Percentiles rank a stretch among this genome's conserved stretches.
phyloP scores from a whole-genome alignment of 495 filamentous ascomycete species.

The Aspergillus kassunensis region DNA sequence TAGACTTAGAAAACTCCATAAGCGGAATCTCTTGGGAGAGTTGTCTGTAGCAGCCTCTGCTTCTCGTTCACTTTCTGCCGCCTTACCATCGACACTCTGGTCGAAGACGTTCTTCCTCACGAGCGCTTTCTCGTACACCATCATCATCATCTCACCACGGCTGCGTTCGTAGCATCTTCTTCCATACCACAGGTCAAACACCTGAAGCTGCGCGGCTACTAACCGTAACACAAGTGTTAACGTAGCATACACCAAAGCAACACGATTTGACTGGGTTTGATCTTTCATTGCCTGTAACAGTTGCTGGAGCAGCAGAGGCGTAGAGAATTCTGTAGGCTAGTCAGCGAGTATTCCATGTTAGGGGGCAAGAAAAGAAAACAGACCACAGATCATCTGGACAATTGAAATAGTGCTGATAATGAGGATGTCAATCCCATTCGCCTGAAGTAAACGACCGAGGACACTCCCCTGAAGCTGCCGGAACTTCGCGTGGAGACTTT shows the following conservation, averaged over 20 bases:
- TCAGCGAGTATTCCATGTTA: conserved; percentile 5
- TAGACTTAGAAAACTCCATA: conserved; percentile 20
- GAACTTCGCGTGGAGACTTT: conserved; percentile 65
- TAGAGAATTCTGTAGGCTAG: conserved; percentile 45
- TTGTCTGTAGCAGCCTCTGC: conserved; percentile 6
- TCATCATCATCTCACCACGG: conserved; percentile 81
- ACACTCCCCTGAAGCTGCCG: conserved; percentile 69
- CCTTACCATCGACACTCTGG: conserved; percentile 21
- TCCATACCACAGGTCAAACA: conserved; percentile 70
- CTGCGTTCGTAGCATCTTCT: conserved; percentile 74
- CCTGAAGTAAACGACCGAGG: conserved; percentile 59
- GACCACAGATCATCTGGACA: conserved; percentile 57
- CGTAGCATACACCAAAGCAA: conserved; percentile 62
- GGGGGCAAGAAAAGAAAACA: neutral
- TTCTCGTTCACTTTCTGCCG: conserved; percentile 1
- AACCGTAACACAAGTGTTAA: conserved; percentile 58
- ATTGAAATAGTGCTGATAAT: conserved; percentile 59
- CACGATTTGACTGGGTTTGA: conserved; percentile 39
- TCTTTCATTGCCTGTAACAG: conserved; percentile 65
- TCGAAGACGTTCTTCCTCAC: conserved; percentile 66
- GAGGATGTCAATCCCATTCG: conserved; percentile 71
- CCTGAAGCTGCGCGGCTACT: conserved; percentile 58
- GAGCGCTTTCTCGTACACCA: conserved; percentile 81
- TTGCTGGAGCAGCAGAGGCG: conserved; percentile 66
- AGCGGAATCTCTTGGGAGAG: conserved; percentile 4